Conservation (phyloP, 225 moss, liverwort and hornwort species). For the Polytrichum formosum region DNA sequence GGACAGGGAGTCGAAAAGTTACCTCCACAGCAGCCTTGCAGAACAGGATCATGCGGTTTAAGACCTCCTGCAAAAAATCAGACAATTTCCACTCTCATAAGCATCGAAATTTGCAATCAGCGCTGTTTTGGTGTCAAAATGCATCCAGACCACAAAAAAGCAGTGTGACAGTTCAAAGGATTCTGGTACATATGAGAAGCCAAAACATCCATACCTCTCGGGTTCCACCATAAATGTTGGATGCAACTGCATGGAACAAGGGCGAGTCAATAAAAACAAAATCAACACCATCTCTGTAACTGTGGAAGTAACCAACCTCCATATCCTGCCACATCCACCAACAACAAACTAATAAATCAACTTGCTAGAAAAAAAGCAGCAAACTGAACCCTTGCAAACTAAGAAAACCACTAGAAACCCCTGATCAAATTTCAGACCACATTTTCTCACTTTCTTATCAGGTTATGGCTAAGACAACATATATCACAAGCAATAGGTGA, state of each 20-base stretch:
- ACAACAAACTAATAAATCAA: neutral
- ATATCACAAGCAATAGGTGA: too few relatives aligned
- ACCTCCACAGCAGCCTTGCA: conserved; percentile 91
- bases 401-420: too few relatives aligned
- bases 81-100: conserved; percentile 5
- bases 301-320: conserved; percentile 45
- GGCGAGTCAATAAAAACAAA: conserved; percentile 46
- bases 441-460: too few relatives aligned
- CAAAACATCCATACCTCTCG: conserved; percentile 23
- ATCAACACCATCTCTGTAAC: conserved; percentile 43
- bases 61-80: conserved; percentile 57
- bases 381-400: too few relatives aligned
- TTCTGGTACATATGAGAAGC: too few relatives aligned
- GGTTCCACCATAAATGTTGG: conserved; percentile 45
- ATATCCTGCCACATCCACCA: conserved; percentile 25
- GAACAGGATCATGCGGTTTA: conserved; percentile 73
- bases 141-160: too few relatives aligned
- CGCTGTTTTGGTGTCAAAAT: neutral
- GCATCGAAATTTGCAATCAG: neutral
- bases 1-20: neutral
- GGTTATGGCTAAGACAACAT: too few relatives aligned
- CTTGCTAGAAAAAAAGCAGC: too few relatives aligned
- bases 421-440: too few relatives aligned
- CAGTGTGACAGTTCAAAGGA: too few relatives aligned
- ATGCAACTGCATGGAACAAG: conserved; percentile 17